These are phyloP conservation scores for Cytospora chrysosperma DNA, from an alignment of 2,329 filamentous ascomycete species.

Conservation along the genomic window DNA sequence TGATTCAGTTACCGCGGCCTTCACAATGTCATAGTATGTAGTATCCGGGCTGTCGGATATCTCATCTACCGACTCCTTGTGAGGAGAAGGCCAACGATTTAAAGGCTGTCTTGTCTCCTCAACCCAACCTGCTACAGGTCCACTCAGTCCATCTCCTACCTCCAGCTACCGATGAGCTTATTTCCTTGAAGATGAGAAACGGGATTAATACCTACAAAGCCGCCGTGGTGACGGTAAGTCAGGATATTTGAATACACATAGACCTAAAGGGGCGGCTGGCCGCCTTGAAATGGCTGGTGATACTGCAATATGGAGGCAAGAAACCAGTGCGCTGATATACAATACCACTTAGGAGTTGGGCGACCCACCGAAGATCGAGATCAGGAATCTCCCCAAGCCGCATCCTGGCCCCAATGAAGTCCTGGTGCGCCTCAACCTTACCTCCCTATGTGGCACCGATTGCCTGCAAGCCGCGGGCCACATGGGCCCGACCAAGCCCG, in stretches of 20 bases:
- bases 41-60: background rate
- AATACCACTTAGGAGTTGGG: slow-evolving; percentile 4
- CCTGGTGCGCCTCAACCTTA: slow-evolving; percentile 37
- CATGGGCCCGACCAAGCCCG: slow-evolving; percentile 35
- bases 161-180: background rate
- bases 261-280: too few species aligned
- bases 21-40: too few species aligned
- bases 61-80: background rate
- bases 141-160: too few species aligned
- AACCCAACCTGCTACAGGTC: background rate
- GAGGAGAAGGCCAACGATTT: background rate
- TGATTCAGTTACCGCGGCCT: too few species aligned
- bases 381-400: slow-evolving; percentile 30
- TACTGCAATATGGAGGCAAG: background rate
- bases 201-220: slow-evolving; percentile 21
- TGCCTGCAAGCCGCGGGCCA: slow-evolving; percentile 38
- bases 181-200: slow-evolving; percentile 19
- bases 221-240: slow-evolving; percentile 22
- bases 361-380: slow-evolving; percentile 23
- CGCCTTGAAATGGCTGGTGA: background rate
- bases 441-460: slow-evolving; percentile 42
- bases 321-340: background rate
- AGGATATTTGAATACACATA: background rate
- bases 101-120: background rate
- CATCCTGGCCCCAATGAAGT: slow-evolving; percentile 32